These are phyloP conservation scores for Xylaria sp. DNA, from an alignment of 2,329 filamentous ascomycete genomes.

Conservation along the genomic window DNA sequence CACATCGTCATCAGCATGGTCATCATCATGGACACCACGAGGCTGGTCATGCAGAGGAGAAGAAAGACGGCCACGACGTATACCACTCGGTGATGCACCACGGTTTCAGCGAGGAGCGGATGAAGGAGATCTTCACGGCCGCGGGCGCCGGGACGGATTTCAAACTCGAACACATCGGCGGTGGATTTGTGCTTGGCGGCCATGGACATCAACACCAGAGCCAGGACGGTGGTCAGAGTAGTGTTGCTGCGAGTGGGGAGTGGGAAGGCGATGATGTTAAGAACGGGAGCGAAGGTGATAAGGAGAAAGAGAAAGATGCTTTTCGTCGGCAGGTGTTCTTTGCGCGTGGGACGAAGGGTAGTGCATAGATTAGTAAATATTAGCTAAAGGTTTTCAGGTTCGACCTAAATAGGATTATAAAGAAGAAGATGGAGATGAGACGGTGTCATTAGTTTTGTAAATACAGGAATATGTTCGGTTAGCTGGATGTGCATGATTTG, in stretches of 20 bases:
- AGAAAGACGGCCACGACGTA: slow-evolving; percentile 32
- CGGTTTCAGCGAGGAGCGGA: slow-evolving; percentile 71
- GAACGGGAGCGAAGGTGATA: not conserved
- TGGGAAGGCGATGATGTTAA: not conserved
- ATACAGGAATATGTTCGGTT: too few species aligned
- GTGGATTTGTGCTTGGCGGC: slow-evolving; percentile 52
- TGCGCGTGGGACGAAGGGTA: slow-evolving; percentile 56
- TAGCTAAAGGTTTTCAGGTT: too few species aligned
- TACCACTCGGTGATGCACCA: slow-evolving; percentile 69
- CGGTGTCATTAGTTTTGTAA: not conserved
- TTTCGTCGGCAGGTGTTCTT: slow-evolving; percentile 61
- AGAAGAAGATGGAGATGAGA: not conserved
- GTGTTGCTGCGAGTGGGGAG: not conserved
- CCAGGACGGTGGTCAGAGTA: not conserved
- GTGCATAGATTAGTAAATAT: not conserved
- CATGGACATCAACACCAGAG: slow-evolving; percentile 15
- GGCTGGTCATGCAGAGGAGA: slow-evolving; percentile 50
- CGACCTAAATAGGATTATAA: not conserved
- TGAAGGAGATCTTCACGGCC: slow-evolving; percentile 70
- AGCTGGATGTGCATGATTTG: too few species aligned
- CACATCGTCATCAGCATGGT: slow-evolving; percentile 16
- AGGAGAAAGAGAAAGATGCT: slow-evolving; percentile 43
- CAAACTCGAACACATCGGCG: slow-evolving; percentile 64
- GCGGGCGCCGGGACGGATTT: slow-evolving; percentile 71
- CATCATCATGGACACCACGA: slow-evolving; percentile 10